These are phyloP conservation scores for Boletus sp. DNA, from an alignment of 768 basidiomycete species.

Conservation along the genomic window DNA sequence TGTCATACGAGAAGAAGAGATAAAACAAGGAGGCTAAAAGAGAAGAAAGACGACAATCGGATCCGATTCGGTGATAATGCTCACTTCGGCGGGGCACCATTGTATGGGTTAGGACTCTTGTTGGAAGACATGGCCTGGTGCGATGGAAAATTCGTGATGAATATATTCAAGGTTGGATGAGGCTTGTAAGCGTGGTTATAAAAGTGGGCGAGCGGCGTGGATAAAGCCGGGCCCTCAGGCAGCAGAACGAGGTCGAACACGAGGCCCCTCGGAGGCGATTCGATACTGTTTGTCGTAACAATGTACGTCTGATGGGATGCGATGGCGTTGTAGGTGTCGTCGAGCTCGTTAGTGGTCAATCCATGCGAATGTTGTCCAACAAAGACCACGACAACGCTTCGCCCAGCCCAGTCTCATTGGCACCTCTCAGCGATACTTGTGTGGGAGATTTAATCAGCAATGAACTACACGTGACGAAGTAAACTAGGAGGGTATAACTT, in stretches of 20 bases:
- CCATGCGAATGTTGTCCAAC: not conserved
- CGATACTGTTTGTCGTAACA: not conserved
- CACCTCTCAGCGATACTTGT: not conserved
- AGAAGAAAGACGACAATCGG: not conserved
- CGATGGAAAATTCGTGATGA: constrained; percentile 7
- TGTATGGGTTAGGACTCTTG: constrained; percentile 32
- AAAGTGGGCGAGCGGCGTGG: not conserved
- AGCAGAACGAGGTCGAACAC: constrained; percentile 24
- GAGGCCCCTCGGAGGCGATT: constrained; percentile 10
- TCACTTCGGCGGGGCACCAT: constrained; percentile 36
- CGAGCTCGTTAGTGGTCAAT: not conserved
- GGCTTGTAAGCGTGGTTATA: constrained; percentile 2
- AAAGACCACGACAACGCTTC: not conserved
- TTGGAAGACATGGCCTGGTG: constrained; percentile 30
- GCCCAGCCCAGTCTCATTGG: not conserved
- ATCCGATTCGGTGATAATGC: constrained; percentile 7
- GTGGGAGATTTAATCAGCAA: constrained; percentile 9
- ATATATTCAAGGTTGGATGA: not conserved
- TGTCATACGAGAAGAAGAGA: not conserved
- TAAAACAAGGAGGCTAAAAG: not conserved
- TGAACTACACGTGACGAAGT: constrained; percentile 9
- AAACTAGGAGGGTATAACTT: constrained; percentile 7
- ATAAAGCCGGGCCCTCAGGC: not conserved
- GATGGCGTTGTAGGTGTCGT: not conserved
- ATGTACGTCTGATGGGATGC: constrained; percentile 1